Base-by-base conservation (phyloP, 2,329 filamentous ascomycete species). In the Nemania bipapillata region DNA sequence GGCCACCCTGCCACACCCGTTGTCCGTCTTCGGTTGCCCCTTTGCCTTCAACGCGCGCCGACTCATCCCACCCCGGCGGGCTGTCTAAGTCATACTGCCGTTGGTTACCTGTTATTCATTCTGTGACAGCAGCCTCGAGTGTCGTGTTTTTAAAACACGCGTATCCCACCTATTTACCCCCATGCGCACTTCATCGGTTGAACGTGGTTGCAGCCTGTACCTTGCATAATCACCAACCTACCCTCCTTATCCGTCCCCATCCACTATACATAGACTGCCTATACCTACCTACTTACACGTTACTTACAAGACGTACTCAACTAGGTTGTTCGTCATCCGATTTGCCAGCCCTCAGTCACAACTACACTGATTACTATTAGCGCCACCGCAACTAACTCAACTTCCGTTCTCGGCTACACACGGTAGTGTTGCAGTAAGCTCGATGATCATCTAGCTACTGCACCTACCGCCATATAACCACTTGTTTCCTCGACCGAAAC, bases 391-490 rank as follows among this genome's bases (percentile, higher is more conserved):
- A 30, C 53, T 32, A 37, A 54, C 40, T 37, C 49, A 47, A 37
- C 58, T 55, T 58, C 65, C 55, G 65, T 53, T 64, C 68, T 60
- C 63, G 35, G 72, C 74, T 70, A 73, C 61, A 66, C 42, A 50
- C 68, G 73, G 74, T 73, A 71, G 72, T 71, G 74, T 71, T 74
- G 75, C 67, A 72, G 73, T 65, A 67, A 75, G 73, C 75, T 79
- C 56, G 74, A 77, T 78, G 74, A 53, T 61, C 45, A 70, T 77
- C 75, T 78, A 76, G 75, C 69, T 75, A 71, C 72, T 80, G 76
- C 75, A 68, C 74, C 72, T 78, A 66, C 79, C 76, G 78, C 79
- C 76, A 76, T 74, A 73, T 63, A 68, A 63, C 42, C 30, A 70
- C 68, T 77, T 75, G 72, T 75, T 76, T 77, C 74, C 69, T 57